Evolutionary conservation across 2,329 filamentous ascomycete species (phyloP), one percentile per base, ranked within the genome.

Genomic region (Epichloe brachyelytri): DNA sequence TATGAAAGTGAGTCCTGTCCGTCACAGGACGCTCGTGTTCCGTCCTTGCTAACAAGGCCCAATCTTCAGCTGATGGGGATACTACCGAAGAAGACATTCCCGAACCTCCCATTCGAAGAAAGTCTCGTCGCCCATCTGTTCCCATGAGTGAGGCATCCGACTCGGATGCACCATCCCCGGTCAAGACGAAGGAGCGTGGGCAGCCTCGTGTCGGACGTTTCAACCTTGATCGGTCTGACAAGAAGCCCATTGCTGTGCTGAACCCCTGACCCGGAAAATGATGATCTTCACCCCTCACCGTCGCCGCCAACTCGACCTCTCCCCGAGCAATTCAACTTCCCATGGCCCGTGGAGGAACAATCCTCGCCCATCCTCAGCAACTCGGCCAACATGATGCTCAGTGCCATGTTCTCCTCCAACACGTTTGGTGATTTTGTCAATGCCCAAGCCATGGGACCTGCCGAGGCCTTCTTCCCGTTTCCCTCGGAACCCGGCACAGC

Each of bases 331-430:
- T 78, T 78, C 60, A 72, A 77, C 51, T 62, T 77, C 50, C 65
- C 72, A 17, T 74, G 71, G 60, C 60, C 70, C n/a, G 60, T 65
- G 46, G 62, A 69, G 50, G 60, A 69, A 38, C 65, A 72, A 50
- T 62, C 70, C 4, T 72, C 72, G 0, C 80, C 83, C 15, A 79
- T 86, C 60, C 68, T 85, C 54, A 80, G 75, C 62, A 82, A 85
- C 53, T 79, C 81, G 17, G 81, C 82, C 51, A 85, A 88, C 53
- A 76, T 90, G 56, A 89, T 90, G 85, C 81, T 90, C 69, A 83
- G 83, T 46, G 83, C 82, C 58, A 82, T 88, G 68, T 76, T 82
- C 50, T 76, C 76, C 1, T 72, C 71, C 51, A 74, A 75, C 54
- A 72, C 75, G 0, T 77, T 78, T 57, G 75, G 74, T 41, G 75